Evolutionary conservation across 345 rosid species (phyloP).

Genomic region (Linum lewisii): DNA sequence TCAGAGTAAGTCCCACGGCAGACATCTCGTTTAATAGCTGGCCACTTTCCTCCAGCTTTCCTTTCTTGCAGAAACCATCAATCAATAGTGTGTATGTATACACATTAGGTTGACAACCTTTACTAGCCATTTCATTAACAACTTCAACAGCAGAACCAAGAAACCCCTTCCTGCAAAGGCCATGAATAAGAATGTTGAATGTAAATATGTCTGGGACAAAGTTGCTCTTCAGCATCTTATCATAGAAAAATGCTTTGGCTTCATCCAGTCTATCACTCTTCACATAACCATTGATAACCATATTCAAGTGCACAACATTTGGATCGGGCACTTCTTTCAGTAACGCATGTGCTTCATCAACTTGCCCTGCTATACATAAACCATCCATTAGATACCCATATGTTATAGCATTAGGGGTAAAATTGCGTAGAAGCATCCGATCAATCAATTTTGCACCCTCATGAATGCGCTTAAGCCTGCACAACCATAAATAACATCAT

Average conservation of each 20-base stretch:
- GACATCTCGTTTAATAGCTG: constrained; percentile 42
- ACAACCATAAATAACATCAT: constrained; percentile 55
- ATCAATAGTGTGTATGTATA: constrained; percentile 54
- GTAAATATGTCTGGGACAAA: constrained; percentile 49
- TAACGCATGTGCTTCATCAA: constrained; percentile 66
- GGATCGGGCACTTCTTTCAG: constrained; percentile 36
- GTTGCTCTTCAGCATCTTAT: constrained; percentile 27
- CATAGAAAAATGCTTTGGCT: constrained; percentile 41
- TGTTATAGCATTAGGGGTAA: constrained; percentile 50
- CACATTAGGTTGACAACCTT: constrained; percentile 54
- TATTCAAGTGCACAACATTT: constrained; percentile 48
- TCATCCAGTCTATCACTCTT: constrained; percentile 48
- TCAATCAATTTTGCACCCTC: constrained; percentile 66
- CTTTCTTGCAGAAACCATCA: constrained; percentile 60
- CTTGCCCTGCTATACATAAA: constrained; percentile 46
- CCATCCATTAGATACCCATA: constrained; percentile 62
- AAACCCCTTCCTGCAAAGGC: constrained; percentile 60
- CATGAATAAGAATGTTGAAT: constrained; percentile 52
- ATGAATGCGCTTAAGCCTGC: constrained; percentile 50
- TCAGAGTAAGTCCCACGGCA: constrained; percentile 42
- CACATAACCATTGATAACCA: constrained; percentile 64
- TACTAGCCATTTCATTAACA: constrained; percentile 37
- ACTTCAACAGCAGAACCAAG: constrained; percentile 51
- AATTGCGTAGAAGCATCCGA: constrained; percentile 70
- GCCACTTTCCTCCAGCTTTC: constrained; percentile 42